Base-by-base conservation (phyloP, 176 grass and related monocot genomes). In the Tuctoria greenei region DNA sequence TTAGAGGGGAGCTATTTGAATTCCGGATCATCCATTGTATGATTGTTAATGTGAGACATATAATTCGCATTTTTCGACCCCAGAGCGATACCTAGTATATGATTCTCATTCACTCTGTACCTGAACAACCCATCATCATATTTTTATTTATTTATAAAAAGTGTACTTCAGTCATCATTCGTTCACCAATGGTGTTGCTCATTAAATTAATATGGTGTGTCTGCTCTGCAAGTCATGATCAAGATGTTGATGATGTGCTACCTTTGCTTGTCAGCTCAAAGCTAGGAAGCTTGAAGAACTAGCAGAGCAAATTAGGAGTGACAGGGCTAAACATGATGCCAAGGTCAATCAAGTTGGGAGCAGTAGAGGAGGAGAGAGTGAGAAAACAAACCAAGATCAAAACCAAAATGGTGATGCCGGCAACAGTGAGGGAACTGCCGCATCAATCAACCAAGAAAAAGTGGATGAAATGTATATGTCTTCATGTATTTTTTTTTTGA, bases 281-380 rank as follows among this genome's bases (percentile, higher is more conserved):
- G 79, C 84, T 24, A 98, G 88, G 82, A 98, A 86, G 38, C 88
- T 98, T 38, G 95, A 98, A 79, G 95, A 98, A 81, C 89, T 97
- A 79, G 88, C 91, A 7, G 88, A 72, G 14, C 86, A 93, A 59
- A 83, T 98, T n/a, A 90, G 77, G 69, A 86, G 82, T 71, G 78
- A 74, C 36, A 93, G 83, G 43, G 79, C 68, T 62, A 88, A 94
- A 71, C 63, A 85, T 54, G 86, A 85, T 67, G 69, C 79, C 26
- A 88, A 86, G 71, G 90, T 76, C 24, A 87, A 90, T 31, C 78
- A 88, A 79, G 81, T 77, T 64, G 79, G 68, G 64, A 79, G 68
- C 36, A 46, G 37, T 20, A 69, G 59, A 66, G 50, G 18, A 36
- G 67, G 67, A 69, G 65, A 85, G 66, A 40, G 46, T 31, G 62